Percentiles rank a stretch among this genome's conserved stretches.
Conservation (phyloP, 225 moss, liverwort and hornwort species). For the Pseudoscleropodium purum region DNA sequence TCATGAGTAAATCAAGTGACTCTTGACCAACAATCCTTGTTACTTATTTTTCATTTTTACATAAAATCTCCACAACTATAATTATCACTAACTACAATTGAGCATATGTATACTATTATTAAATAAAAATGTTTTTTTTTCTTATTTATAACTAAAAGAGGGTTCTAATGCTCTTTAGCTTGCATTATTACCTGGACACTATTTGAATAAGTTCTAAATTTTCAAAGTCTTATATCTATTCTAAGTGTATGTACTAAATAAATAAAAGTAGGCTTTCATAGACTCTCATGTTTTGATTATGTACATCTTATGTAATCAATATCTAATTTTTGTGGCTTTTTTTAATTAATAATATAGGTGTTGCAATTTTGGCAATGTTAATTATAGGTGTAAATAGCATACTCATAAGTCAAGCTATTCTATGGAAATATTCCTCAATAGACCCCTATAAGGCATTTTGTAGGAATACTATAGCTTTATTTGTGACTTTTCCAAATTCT, state of each 20-base stretch:
- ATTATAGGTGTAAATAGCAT: neutral
- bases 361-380: fast-evolving
- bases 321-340: neutral
- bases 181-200: neutral
- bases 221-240: neutral
- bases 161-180: neutral
- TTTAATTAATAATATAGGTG: neutral
- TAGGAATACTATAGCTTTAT: neutral
- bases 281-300: neutral
- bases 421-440: neutral
- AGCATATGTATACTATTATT: neutral
- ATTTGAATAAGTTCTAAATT: neutral
- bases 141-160: neutral
- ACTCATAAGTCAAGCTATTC: neutral
- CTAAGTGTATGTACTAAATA: neutral
- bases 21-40: neutral
- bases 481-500: neutral
- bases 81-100: neutral
- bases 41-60: neutral
- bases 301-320: no score
- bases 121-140: no score
- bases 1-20: no score
- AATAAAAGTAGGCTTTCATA: neutral
- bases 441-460: neutral
- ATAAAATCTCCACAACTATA: fast-evolving